These are phyloP conservation scores for Hirsutella thompsonii DNA, from an alignment of 2,329 filamentous ascomycete genomes.

Conservation along the genomic window DNA sequence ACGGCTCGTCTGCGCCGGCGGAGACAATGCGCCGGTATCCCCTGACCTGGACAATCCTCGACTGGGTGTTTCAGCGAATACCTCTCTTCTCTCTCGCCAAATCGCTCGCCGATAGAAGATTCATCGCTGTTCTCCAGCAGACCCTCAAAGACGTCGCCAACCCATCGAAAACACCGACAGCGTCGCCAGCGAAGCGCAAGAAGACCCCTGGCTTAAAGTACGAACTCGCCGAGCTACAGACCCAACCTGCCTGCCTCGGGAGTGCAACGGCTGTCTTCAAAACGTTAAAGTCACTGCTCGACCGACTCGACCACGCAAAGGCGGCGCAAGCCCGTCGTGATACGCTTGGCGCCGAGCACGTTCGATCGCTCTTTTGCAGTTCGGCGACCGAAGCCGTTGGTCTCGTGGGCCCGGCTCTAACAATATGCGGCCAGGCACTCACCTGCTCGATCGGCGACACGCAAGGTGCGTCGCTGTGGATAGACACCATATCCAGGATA, in stretches of 20 bases:
- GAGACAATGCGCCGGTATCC: slow-evolving; percentile 43
- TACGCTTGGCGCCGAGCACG: slow-evolving; percentile 42
- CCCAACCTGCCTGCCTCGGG: slow-evolving; percentile 26
- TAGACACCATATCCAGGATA: slow-evolving; percentile 28
- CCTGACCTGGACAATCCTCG: slow-evolving; percentile 48
- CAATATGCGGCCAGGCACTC: slow-evolving; percentile 27
- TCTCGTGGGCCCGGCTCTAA: slow-evolving; percentile 31
- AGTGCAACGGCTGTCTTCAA: slow-evolving; percentile 35
- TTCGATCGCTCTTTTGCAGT: slow-evolving; percentile 42
- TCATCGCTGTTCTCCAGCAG: slow-evolving; percentile 52
- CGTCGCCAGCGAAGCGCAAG: slow-evolving; percentile 31
- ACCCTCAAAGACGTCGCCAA: slow-evolving; percentile 46
- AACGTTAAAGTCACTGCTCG: slow-evolving; percentile 32
- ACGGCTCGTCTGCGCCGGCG: slow-evolving; percentile 28
- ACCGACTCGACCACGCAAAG: slow-evolving; percentile 24
- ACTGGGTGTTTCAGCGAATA: slow-evolving; percentile 48
- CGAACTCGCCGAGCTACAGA: slow-evolving; percentile 25
- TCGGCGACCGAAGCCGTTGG: slow-evolving; percentile 32
- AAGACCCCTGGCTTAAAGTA: slow-evolving; percentile 22
- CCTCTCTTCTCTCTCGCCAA: slow-evolving; percentile 57
- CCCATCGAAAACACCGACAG: slow-evolving; percentile 13
- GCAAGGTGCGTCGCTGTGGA: slow-evolving; percentile 31
- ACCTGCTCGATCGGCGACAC: slow-evolving; percentile 16
- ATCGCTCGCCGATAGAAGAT: slow-evolving; percentile 56
- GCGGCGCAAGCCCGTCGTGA: slow-evolving; percentile 23